These are phyloP conservation scores for Diaporthe capsici DNA, from an alignment of 2,329 filamentous ascomycete genomes.

Conservation along the genomic window DNA sequence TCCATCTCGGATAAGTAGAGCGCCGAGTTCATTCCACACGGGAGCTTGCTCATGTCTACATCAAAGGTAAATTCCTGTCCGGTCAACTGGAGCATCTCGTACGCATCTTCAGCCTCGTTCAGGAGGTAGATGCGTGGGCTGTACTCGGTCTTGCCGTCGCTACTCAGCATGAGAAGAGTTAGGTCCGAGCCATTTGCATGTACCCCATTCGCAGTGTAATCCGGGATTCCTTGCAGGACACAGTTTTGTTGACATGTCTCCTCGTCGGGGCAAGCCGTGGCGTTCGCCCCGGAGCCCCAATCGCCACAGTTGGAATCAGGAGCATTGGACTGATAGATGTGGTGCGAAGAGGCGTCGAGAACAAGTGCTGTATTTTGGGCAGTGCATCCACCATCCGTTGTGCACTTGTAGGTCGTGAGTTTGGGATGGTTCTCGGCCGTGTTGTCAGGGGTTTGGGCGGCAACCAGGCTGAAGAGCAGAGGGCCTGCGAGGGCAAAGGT, in stretches of 20 bases:
- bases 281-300: conserved; percentile 54
- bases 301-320: conserved; percentile 51
- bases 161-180: conserved; percentile 49
- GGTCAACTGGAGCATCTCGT: conserved; percentile 70
- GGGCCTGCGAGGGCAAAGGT: not conserved
- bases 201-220: conserved; percentile 59
- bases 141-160: conserved; percentile 45
- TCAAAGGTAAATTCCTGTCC: conserved; percentile 76
- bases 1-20: conserved; percentile 76
- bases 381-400: conserved; percentile 62
- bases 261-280: conserved; percentile 63
- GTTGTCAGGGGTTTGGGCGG: conserved; percentile 40
- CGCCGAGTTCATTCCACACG: conserved; percentile 77
- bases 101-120: conserved; percentile 63
- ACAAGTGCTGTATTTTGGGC: conserved; percentile 63
- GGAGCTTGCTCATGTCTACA: conserved; percentile 74
- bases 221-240: conserved; percentile 63
- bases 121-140: conserved; percentile 70
- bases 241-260: conserved; percentile 68
- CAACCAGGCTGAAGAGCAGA: conserved; percentile 20
- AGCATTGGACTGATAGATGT: conserved; percentile 58
- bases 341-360: conserved; percentile 62
- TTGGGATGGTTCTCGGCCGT: conserved; percentile 64
- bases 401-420: conserved; percentile 67
- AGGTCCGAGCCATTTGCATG: conserved; percentile 50